Evolutionary conservation across 2,329 filamentous ascomycete genomes (phyloP), one percentile per base, ranked within the genome.

Genomic region (Penicillium sp.): DNA sequence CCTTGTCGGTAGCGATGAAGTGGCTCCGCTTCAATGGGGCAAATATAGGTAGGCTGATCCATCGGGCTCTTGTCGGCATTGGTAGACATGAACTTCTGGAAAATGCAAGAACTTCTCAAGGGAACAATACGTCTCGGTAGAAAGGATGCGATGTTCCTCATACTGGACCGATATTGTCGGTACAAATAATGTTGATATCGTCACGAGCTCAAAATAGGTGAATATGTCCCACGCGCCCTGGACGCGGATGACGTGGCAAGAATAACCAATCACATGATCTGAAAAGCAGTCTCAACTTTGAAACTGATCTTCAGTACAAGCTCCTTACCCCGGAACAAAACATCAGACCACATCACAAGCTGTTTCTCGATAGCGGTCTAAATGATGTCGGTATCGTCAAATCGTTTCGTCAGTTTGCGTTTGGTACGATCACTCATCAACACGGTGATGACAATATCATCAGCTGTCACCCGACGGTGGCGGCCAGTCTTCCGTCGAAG

Each of bases 1-100:
- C 65, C 66, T 29, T 46, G 43, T 45, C 48, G 33, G 39, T 67
- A 59, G 49, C 41, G 34, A 61, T 51, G 39, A 46, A 58, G 49
- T 46, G 59, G 59, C 41, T 63, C 59, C 27, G 44, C 38, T 27
- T 46, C 42, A 36, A 44, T 37, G 4, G 33, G 42, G 12, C 5
- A 36, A 25, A 28, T 36, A 44, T 44, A 44, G 25, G 25, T 26
- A 27, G 29, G 32, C 42, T 44, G 42, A 24, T 44, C 42, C 42
- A 44, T 44, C 42, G 13, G 33, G 13, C 42, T 44, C 42, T 44
- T 44, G 42, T 44, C 38, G 28, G 45, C n/a, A 37, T 41, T 27
- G 45, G 45, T 46, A 37, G 45, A 46, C 38, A 42, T 46, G 36
- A n/a, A 34, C 43, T 39, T 39, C 35, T 5, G 28, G 43, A 39